phyloP scores from a whole-genome alignment of 2,329 filamentous ascomycete species.

The Neofusicoccum ribis region DNA sequence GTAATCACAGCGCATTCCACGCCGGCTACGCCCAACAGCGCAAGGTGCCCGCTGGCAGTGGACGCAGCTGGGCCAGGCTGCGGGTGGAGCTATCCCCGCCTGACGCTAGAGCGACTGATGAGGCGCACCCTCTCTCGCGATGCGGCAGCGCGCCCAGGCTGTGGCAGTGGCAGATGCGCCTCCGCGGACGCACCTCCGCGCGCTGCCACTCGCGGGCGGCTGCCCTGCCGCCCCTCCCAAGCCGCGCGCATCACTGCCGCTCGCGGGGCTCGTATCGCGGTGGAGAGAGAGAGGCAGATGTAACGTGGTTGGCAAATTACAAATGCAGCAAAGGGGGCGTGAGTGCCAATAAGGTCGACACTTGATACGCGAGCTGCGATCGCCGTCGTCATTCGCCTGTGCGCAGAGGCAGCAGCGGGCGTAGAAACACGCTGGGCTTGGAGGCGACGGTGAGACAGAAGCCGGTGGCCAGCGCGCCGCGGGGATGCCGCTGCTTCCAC shows the following conservation, averaged over 20 bases:
- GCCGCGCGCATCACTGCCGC: conserved; percentile 16
- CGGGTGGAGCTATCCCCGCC: conserved; percentile 10
- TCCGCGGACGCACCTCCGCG: neutral
- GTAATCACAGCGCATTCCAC: conserved; percentile 19
- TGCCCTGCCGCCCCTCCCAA: neutral
- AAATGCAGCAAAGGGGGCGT: conserved; percentile 5
- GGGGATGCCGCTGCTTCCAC: conserved; percentile 15
- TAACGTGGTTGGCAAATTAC: conserved; percentile 19
- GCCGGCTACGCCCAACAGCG: conserved; percentile 14
- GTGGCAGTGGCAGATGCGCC: conserved; percentile 11
- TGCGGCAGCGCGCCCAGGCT: neutral
- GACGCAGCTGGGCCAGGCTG: conserved; percentile 3
- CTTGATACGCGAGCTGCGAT: conserved; percentile 17
- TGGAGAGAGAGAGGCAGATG: conserved; percentile 5
- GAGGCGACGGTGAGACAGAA: conserved; percentile 2
- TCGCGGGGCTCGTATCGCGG: conserved; percentile 14
- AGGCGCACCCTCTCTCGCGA: conserved; percentile 7
- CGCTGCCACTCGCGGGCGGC: conserved; percentile 5
- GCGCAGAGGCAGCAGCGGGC: neutral
- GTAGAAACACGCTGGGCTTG: conserved; percentile 4
- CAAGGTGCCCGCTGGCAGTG: conserved; percentile 13
- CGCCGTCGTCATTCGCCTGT: conserved; percentile 13
- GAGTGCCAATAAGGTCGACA: conserved; percentile 4
- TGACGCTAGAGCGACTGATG: conserved; percentile 8
- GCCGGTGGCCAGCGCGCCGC: conserved; percentile 11